Evolutionary conservation across 176 grass and related monocot genomes (phyloP), one percentile per base, ranked within the genome.

Genomic region (Musa schizocarpa): DNA sequence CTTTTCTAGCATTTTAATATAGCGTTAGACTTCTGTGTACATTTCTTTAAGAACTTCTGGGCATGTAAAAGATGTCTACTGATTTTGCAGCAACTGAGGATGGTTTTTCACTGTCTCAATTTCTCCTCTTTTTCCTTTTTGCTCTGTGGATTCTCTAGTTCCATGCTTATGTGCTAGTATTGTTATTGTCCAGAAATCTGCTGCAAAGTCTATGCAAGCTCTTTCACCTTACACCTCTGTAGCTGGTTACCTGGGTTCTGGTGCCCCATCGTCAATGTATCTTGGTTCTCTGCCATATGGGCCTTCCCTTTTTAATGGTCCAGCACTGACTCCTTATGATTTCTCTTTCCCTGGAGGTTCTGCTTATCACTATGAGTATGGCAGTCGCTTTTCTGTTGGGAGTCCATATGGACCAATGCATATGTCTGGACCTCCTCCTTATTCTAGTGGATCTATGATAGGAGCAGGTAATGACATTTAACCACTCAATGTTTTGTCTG

Each of bases 271-370:
- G 2, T 88, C 92, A 19, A 89, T 96, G 85, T 96, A 96, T 79
- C 81, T 88, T 7, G 73, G 81, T 14, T 76, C 88, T 76, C 70
- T 86, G 12, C 92, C 77, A 1, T 91, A 88, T 67, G 78, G 81
- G 0, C 71, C 92, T n/a, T 78, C 88, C 27, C 54, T 96, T 59
- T 92, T 80, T 27, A 88, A 58, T 51, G 92, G 85, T 9, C 86
- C 79, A 52, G 75, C 81, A 69, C 64, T 96, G 72, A 74, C 84
- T 1, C 86, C 76, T 0, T 91, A 87, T 62, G 82, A 85, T 3
- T 76, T 95, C 24, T 78, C 92, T 53, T 90, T 82, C 76, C 78
- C 88, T 78, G 88, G 88, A 54, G 88, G 83, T 73, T 90, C 92
- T 69, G 81, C 82, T 7, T 88, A 90, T 81, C 81, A 73, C 3